These are phyloP conservation scores for Pyrus pyrifolia DNA, from an alignment of 306 rosid genomes.

Conservation along the genomic window DNA sequence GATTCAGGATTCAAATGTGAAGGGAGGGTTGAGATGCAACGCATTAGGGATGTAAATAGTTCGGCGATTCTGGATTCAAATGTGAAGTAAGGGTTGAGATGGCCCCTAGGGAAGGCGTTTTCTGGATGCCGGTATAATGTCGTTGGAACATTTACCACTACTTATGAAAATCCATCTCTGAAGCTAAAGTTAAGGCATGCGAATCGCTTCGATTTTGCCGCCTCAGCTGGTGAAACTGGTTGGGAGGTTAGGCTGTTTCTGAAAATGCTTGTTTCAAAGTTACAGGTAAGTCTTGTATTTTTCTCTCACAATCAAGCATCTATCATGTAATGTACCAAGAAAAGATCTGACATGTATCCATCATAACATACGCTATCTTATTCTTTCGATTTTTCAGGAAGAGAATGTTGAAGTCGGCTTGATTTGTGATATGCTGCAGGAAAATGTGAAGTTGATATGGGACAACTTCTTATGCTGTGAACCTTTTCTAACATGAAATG, in stretches of 20 bases:
- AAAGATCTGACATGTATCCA: too few relatives aligned
- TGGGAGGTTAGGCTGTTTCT: conserved; percentile 26
- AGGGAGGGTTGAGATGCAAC: too few relatives aligned
- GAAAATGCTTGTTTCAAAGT: conserved; percentile 24
- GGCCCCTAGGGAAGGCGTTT: too few relatives aligned
- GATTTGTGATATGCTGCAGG: conserved; percentile 34
- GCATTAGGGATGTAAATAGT: too few relatives aligned
- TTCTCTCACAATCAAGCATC: not conserved
- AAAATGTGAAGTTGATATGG: conserved; percentile 33
- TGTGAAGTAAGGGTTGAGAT: too few relatives aligned
- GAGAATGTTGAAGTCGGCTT: conserved; percentile 8
- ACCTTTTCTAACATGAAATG: too few relatives aligned
- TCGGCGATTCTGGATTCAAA: too few relatives aligned
- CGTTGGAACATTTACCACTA: too few relatives aligned
- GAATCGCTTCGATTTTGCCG: conserved; percentile 32
- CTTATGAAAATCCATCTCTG: conserved; percentile 23
- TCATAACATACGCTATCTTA: not conserved
- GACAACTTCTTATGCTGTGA: conserved; percentile 22
- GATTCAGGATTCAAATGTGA: too few relatives aligned
- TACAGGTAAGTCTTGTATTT: conserved; percentile 14
- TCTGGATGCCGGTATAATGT: too few relatives aligned
- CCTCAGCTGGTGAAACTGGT: conserved; percentile 29
- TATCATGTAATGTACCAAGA: too few relatives aligned
- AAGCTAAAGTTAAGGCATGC: conserved; percentile 33
- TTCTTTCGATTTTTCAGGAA: conserved; percentile 12